Evolutionary conservation across 2,329 filamentous ascomycete genomes (phyloP).

Genomic region (Pyrenochaeta sp.): DNA sequence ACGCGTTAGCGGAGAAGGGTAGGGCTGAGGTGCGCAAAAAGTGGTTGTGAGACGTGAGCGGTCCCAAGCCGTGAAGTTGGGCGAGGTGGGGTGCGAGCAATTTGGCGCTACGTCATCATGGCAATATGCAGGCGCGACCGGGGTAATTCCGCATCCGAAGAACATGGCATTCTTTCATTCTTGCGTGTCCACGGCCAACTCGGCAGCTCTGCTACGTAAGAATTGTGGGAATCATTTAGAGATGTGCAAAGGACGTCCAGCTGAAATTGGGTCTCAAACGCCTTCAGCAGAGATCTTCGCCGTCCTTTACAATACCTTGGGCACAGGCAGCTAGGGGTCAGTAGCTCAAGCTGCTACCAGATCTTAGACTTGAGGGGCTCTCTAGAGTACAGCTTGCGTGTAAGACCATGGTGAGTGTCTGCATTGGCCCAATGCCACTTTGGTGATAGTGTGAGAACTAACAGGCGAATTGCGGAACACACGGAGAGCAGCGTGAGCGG

Average conservation of each 20-base stretch:
- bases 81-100: constrained; percentile 12
- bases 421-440: no score
- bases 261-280: neutral
- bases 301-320: no score
- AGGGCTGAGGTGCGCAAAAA: constrained; percentile 8
- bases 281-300: no score
- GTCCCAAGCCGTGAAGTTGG: constrained; percentile 2
- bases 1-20: constrained; percentile 6
- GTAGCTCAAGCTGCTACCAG: no score
- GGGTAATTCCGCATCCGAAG: neutral
- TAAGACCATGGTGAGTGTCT: no score
- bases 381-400: no score
- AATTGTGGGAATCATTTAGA: neutral
- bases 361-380: no score
- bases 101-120: constrained; percentile 18
- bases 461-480: no score
- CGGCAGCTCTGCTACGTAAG: neutral
- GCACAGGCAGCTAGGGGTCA: no score
- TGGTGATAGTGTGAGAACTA: no score
- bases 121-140: neutral
- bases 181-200: neutral
- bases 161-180: constrained; percentile 3
- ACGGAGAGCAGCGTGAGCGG: no score
- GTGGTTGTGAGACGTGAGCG: constrained; percentile 8
- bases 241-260: neutral